Percentiles rank a stretch among this genome's conserved stretches.
Conservation (phyloP, 2,329 filamentous ascomycete species). For the Sarocladiaceae sp. region DNA sequence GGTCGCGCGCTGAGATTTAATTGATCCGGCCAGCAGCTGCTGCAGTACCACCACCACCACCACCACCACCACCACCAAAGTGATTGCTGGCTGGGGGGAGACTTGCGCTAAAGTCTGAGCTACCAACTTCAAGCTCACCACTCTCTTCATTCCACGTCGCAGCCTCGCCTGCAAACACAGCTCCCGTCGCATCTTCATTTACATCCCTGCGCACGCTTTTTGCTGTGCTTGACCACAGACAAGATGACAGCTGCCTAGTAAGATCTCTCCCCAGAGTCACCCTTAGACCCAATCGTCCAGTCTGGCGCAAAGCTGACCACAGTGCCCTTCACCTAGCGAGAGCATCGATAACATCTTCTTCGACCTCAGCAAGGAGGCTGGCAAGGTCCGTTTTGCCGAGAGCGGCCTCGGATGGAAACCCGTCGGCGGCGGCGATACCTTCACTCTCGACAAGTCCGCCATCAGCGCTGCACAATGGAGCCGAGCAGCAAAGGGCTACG, state of each 20-base stretch:
- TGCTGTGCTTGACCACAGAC: neutral
- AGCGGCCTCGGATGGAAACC: slow-evolving; percentile 95
- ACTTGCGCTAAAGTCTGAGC: too few species aligned
- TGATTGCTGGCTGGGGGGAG: too few species aligned
- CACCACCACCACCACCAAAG: too few species aligned
- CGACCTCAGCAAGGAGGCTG: slow-evolving; percentile 85
- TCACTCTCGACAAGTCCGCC: slow-evolving; percentile 83
- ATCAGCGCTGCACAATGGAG: slow-evolving; percentile 91
- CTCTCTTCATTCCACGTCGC: neutral
- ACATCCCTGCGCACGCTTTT: neutral
- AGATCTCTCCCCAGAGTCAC: neutral
- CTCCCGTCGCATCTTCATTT: neutral
- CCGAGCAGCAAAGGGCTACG: slow-evolving; percentile 82
- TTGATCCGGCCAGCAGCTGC: slow-evolving; percentile 8
- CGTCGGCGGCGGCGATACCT: slow-evolving; percentile 77
- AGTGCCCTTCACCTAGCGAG: slow-evolving; percentile 48
- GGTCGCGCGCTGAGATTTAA: slow-evolving; percentile 9
- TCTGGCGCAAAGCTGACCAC: slow-evolving; percentile 7
- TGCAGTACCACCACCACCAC: too few species aligned
- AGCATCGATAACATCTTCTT: slow-evolving; percentile 97
- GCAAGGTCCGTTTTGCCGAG: slow-evolving; percentile 92
- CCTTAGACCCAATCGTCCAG: neutral
- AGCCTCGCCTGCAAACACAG: neutral
- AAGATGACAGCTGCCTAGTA: slow-evolving; percentile 9
- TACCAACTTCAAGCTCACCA: neutral